These are phyloP conservation scores for Dictyostelium gargantuum DNA, from an alignment of 208 protist species.

Conservation along the genomic window DNA sequence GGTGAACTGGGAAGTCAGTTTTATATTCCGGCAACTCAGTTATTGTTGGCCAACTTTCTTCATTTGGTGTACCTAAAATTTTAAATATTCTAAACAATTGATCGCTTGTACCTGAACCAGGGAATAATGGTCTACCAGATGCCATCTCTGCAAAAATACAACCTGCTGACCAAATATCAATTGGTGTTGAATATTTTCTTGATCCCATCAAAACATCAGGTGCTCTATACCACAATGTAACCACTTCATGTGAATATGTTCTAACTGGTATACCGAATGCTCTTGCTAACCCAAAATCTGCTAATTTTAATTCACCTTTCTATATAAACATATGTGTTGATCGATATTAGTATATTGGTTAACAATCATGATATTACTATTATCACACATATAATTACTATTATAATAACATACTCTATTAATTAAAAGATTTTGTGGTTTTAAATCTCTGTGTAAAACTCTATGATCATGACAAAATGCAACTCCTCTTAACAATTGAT, in stretches of 20 bases:
- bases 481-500: constrained; percentile 89
- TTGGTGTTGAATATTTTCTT: constrained; percentile 96
- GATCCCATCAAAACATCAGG: constrained; percentile 99
- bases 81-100: constrained; percentile 97
- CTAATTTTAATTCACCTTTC: constrained; percentile 89
- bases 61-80: constrained; percentile 66
- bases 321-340: not conserved
- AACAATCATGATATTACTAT: not conserved
- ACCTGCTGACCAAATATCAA: constrained; percentile 99
- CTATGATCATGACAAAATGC: constrained; percentile 90
- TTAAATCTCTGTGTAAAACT: constrained; percentile 91
- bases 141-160: constrained; percentile 96
- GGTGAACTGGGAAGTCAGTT: not conserved
- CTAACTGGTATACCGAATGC: constrained; percentile 98
- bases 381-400: not conserved
- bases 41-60: constrained; percentile 80
- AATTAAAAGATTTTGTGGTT: constrained; percentile 92
- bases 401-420: constrained; percentile 73
- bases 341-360: not conserved
- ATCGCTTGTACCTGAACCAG: constrained; percentile 94
- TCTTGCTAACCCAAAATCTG: constrained; percentile 96
- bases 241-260: constrained; percentile 99
- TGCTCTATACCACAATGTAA: constrained; percentile 99
- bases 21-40: constrained; percentile 65
- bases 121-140: constrained; percentile 92